A percentile compares a stretch with the other conserved stretches of the same genome.
These are phyloP conservation scores for Colletotrichum scovillei DNA, from an alignment of 2,329 filamentous ascomycete genomes.

Conservation along the genomic window DNA sequence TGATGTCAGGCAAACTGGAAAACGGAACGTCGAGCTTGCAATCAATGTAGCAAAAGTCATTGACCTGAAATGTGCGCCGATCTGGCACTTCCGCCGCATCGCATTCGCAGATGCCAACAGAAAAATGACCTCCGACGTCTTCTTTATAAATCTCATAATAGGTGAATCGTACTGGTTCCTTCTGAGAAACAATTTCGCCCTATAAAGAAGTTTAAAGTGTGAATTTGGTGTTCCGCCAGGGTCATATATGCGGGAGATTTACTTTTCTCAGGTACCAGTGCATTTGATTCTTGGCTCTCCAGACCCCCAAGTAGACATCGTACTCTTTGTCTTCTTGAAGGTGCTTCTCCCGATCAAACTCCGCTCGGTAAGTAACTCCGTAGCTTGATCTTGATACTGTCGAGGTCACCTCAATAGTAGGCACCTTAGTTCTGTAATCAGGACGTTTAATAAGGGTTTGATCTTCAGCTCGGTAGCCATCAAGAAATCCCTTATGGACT, in stretches of 20 bases:
- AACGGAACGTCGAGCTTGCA: not conserved
- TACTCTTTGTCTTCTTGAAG: not conserved
- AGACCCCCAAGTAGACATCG: not conserved
- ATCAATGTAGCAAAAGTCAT: not conserved
- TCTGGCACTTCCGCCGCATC: not conserved
- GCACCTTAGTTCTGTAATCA: not conserved
- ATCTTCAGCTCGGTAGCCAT: not conserved
- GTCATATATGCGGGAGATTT: not conserved
- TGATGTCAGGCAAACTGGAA: not conserved
- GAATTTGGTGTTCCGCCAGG: no score
- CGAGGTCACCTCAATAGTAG: not conserved
- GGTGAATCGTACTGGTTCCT: not conserved
- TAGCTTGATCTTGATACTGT: not conserved
- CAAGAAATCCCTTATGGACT: conserved; percentile 38
- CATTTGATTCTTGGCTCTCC: not conserved
- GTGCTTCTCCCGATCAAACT: not conserved
- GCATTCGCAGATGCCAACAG: not conserved
- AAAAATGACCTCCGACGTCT: not conserved
- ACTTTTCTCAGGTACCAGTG: not conserved
- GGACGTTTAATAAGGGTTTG: conserved; percentile 9
- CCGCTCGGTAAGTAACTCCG: not conserved
- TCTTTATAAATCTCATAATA: not conserved
- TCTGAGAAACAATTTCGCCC: not conserved
- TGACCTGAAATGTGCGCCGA: not conserved
- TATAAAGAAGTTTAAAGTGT: not conserved